These are phyloP conservation scores for Venturia effusa DNA, from an alignment of 2,329 filamentous ascomycete species.

Conservation along the genomic window DNA sequence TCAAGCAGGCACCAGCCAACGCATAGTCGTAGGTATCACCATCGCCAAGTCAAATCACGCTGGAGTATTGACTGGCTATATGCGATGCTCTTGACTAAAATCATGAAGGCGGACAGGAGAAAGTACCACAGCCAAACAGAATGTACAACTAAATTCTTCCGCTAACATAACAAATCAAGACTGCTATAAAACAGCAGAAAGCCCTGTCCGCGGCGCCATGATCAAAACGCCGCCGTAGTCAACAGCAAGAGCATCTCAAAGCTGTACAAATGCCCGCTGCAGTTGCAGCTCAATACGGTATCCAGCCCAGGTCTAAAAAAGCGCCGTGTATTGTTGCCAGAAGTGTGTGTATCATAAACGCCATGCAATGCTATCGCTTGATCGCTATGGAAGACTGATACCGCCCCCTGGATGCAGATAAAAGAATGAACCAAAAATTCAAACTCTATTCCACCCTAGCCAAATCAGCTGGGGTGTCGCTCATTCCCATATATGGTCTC, in stretches of 20 bases:
- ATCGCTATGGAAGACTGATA: not conserved
- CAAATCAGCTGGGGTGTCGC: not conserved
- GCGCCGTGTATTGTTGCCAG: not conserved
- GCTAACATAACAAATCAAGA: not conserved
- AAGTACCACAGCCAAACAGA: not conserved
- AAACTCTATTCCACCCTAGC: slow-evolving; percentile 1
- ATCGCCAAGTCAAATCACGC: too few relatives aligned
- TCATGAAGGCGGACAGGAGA: not conserved
- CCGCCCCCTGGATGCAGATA: not conserved
- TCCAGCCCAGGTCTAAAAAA: slow-evolving; percentile 1
- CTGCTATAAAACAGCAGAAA: not conserved
- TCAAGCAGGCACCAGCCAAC: too few relatives aligned
- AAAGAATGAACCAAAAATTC: slow-evolving; percentile 8
- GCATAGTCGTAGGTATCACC: too few relatives aligned
- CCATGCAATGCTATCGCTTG: not conserved
- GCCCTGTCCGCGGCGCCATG: not conserved
- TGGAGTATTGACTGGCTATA: too few relatives aligned
- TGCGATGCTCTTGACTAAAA: too few relatives aligned
- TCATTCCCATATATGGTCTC: slow-evolving; percentile 10
- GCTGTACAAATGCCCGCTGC: not conserved
- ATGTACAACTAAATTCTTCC: not conserved
- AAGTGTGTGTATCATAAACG: not conserved
- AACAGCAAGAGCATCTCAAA: not conserved
- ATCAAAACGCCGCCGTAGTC: not conserved
- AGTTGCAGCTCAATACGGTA: not conserved